Evolutionary conservation across 176 grass and related monocot genomes (phyloP), one percentile per base, ranked within the genome.

Genomic region (Oryza glaberrima): DNA sequence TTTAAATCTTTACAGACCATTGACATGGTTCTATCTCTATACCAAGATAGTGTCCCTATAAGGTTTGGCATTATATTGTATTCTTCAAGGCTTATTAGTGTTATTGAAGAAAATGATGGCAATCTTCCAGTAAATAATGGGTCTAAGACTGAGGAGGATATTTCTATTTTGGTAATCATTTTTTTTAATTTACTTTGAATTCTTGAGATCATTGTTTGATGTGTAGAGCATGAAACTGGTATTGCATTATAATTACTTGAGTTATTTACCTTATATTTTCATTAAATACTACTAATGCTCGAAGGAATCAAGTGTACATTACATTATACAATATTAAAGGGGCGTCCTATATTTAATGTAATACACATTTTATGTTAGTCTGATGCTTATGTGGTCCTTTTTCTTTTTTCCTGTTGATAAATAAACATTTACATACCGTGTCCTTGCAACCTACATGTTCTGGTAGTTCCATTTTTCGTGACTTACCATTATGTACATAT

Each of bases 31-130:
- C 75, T 94, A 61, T 95, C 93, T 80, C 78, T 98, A 30, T 90
- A 98, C 78, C 87, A 94, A 90, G 94, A 92, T 92, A 89, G 44
- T 81, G 75, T 98, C 40, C 96, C 96, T 78, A 79, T 98, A 90
- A 92, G 91, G 72, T 98, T 98, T 67, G 96, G 93, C 60, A 68
- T 98, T 71, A 83, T 98, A 87, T 80, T 98, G 76, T 95, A 95
- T 88, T 98, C 96, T 43, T 95, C 93, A 70, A 94, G 76, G 82
- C 71, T 90, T 76, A 81, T 95, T 47, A 90, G 89, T 65, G 46
- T 15, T 74, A 85, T 95, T 84, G 88, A 91, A 87, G 86, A 90
- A 90, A 98, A 85, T 90, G 85, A 79, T 77, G 89, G 66, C 32
- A 70, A 72, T 88, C 87, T 79, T 82, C 80, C 79, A 80, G 73